Percentiles rank a stretch among this genome's conserved stretches.
Conservation (phyloP, 2,329 filamentous ascomycete genomes). For the Mycosphaerella arachidis region DNA sequence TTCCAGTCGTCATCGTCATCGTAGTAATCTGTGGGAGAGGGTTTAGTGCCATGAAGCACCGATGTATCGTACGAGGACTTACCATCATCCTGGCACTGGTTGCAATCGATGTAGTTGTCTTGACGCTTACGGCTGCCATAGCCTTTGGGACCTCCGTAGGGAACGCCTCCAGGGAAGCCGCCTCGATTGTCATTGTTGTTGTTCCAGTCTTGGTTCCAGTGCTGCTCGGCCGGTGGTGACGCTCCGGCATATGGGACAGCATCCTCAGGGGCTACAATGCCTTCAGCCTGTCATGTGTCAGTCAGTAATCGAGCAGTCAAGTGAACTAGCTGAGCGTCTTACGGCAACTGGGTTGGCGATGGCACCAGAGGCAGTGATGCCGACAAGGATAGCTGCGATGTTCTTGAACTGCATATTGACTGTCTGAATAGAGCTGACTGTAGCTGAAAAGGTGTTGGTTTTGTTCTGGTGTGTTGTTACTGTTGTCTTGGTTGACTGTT, state of each 20-base stretch:
- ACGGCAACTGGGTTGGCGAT: not conserved
- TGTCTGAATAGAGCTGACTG: not conserved
- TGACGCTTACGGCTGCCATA: not conserved
- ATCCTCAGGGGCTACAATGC: not conserved
- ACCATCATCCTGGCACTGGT: not conserved
- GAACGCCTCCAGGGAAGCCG: not conserved
- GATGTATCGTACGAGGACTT: not conserved
- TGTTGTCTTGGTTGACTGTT: not conserved
- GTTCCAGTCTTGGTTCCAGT: not conserved
- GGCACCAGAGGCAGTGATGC: conserved; percentile 1
- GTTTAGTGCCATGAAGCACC: not conserved
- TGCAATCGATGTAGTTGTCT: not conserved
- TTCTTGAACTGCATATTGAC: conserved; percentile 3
- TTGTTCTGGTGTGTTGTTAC: not conserved
- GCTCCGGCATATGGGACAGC: not conserved
- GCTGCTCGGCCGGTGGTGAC: not conserved
- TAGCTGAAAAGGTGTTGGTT: not conserved
- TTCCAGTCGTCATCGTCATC: not conserved
- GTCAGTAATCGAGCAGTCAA: no score
- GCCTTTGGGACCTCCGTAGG: not conserved
- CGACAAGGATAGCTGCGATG: conserved; percentile 3
- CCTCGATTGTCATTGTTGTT: not conserved
- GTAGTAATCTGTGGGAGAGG: not conserved
- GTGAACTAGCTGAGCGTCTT: not conserved
- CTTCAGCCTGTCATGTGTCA: not conserved